Evolutionary conservation across 345 rosid species (phyloP), one percentile per base, ranked within the genome.

Genomic region (Durio zibethinus): DNA sequence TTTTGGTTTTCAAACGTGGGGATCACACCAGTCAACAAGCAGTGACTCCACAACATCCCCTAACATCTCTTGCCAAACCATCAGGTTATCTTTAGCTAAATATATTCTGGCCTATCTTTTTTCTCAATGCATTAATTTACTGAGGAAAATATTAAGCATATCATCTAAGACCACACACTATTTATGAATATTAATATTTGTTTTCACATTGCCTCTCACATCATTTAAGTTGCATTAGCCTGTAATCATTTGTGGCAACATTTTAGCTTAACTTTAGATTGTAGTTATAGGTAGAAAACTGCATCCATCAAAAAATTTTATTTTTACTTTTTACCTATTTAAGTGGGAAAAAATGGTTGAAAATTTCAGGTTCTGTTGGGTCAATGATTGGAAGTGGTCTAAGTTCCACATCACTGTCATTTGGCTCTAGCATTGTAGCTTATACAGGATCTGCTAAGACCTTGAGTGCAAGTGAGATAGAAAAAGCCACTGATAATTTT

Each of bases 381-480:
- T 91, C 93, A 38, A 76, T 82, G 70, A 82, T 85, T 10, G 89
- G 91, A 82, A 90, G 97, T 65, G 92, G 90, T 75, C 85, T 82
- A 45, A 94, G 90, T 84, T 93, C 93, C 38, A 83, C 86, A 31
- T 93, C 98, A 9, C 65, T 92, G 78, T 95, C 99, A 40, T 90
- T 92, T 85, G 96, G 88, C 53, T 95, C 97, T 61, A 93, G 98
- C 83, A 86, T 93, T 83, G 91, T 87, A 42, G 86, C 93, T 57
- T 93, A 89, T 70, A 74, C 92, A 4, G 93, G 94, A 84, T 95
- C 97, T 64, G 99, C 98, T 20, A 93, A 89, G 85, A 93, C 99
- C 33, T 95, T 86, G 82, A 91, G 89, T 57, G 78, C 85, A 74
- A 88, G 81, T 81, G 99, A 95, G 57, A 86, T 95, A 68, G 92